Conservation (phyloP, 495 filamentous ascomycete genomes). For the Gamarada debralockiae region DNA sequence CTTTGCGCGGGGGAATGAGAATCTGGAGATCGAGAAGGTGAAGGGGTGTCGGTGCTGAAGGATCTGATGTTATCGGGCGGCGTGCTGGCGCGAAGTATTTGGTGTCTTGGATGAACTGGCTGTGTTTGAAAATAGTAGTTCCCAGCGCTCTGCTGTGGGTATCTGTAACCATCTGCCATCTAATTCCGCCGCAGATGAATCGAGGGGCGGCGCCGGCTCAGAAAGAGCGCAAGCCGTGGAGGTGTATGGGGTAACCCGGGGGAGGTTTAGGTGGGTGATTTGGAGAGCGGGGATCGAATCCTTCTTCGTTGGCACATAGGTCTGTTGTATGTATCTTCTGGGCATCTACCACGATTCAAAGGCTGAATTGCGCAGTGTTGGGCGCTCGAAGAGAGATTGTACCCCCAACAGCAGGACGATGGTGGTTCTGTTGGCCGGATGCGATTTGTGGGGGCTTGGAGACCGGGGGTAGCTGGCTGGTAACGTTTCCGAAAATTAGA, state of each 20-base stretch:
- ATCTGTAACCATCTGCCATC: constrained; percentile 32
- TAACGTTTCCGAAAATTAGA: too few relatives aligned
- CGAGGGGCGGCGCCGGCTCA: constrained; percentile 15
- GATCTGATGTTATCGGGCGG: constrained; percentile 25
- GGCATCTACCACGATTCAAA: constrained; percentile 21
- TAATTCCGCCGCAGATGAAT: constrained; percentile 19
- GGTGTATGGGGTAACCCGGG: not conserved
- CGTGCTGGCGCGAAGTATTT: constrained; percentile 20
- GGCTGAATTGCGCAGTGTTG: constrained; percentile 2
- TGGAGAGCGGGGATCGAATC: constrained; percentile 21
- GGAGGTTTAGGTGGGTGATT: constrained; percentile 15
- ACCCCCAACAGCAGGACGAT: too few relatives aligned
- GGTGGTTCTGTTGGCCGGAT: too few relatives aligned
- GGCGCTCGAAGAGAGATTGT: not conserved
- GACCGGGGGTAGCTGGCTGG: too few relatives aligned
- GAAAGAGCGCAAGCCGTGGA: constrained; percentile 12
- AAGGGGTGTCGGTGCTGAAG: constrained; percentile 52
- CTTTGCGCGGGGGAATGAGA: constrained; percentile 62
- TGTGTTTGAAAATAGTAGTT: constrained; percentile 24
- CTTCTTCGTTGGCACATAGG: constrained; percentile 29
- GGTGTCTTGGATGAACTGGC: constrained; percentile 22
- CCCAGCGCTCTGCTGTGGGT: constrained; percentile 28
- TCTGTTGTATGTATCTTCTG: constrained; percentile 15
- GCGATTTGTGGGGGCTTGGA: too few relatives aligned
- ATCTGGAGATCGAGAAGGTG: constrained; percentile 66